Evolutionary conservation across 352 stramenopile genomes (phyloP), one percentile per base, ranked within the genome.

Genomic region (Phytophthora crassamura): DNA sequence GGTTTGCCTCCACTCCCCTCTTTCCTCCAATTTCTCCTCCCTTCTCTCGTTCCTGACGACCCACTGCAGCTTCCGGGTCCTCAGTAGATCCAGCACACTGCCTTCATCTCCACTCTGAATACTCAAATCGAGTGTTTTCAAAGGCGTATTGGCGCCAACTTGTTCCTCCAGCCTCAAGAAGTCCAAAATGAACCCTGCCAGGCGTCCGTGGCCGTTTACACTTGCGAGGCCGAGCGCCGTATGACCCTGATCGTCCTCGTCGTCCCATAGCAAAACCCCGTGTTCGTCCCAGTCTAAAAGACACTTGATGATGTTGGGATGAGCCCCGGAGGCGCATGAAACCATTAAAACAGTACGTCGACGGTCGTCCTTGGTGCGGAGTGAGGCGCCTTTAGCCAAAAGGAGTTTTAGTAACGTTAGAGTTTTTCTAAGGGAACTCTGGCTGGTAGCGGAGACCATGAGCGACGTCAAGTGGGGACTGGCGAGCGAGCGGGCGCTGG

Each of bases 301-400:
- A 36, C 46, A 70, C n/a, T 69, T 61, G 46, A 76, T 28, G 15
- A 76, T 35, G 10, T 20, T 12, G 8, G 20, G 25, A 32, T 50
- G 50, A 4, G 36, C 59, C 43, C 65, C 69, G 48, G 57, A 50
- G 46, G 54, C 64, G 36, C 69, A 77, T 40, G 54, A 55, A 38
- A 57, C 59, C 64, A 74, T 69, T 30, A 77, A 52, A 32, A 63
- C 51, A 35, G 63, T 53, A 5, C 55, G 45, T 0, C 56, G 54
- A 33, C 57, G 69, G 49, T 65, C 59, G 56, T 77, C 64, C 30
- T 69, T 64, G 33, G 64, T 72, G 8, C 57, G 28, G 4, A 77
- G 59, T 15, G 55, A 72, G 15, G 69, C 69, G 8, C 69, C 69
- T 38, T 77, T 68, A 11, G 28, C 45, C 28, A 74, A 20, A 11